Percentiles rank a stretch among this genome's conserved stretches.
Evolutionary conservation across 129 eudicot species (phyloP).

Genomic region (Sambucus nigra): DNA sequence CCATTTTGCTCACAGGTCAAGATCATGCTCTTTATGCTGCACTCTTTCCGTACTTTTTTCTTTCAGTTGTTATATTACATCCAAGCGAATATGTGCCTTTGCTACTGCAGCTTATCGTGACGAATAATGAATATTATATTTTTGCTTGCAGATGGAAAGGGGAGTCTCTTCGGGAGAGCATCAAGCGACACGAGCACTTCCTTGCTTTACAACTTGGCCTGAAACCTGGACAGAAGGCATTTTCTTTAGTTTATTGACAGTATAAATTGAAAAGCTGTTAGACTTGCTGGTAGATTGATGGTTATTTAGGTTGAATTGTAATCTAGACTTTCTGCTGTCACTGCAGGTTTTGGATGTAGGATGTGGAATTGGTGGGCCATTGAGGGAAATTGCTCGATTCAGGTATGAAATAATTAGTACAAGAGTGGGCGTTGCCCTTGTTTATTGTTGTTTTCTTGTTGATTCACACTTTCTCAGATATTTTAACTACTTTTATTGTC

Average conservation of each 20-base stretch:
- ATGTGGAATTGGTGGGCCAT: conserved; percentile 95
- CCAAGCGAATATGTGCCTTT: neutral
- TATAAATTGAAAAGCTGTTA: conserved; percentile 3
- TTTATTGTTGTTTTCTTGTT: too few relatives aligned
- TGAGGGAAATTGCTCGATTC: conserved; percentile 90
- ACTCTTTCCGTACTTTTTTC: neutral
- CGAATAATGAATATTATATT: conserved; percentile 6
- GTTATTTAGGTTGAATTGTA: conserved; percentile 7
- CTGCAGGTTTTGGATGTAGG: conserved; percentile 90
- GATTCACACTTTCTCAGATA: too few relatives aligned
- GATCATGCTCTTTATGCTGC: conserved; percentile 1
- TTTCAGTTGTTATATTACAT: neutral
- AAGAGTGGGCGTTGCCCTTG: too few relatives aligned
- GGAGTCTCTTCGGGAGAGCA: conserved; percentile 89
- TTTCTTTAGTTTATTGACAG: neutral
- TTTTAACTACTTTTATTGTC: too few relatives aligned
- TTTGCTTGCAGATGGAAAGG: conserved; percentile 62
- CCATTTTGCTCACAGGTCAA: conserved; percentile 92
- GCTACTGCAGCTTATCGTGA: neutral
- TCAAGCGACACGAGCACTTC: conserved; percentile 94
- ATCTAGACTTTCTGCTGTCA: conserved; percentile 9
- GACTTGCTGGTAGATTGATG: neutral
- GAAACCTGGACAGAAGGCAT: conserved; percentile 84
- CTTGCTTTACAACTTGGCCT: conserved; percentile 86
- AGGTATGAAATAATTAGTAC: conserved; percentile 48